These are phyloP conservation scores for Sherardia arvensis DNA, from an alignment of 257 asterid genomes.

Conservation along the genomic window DNA sequence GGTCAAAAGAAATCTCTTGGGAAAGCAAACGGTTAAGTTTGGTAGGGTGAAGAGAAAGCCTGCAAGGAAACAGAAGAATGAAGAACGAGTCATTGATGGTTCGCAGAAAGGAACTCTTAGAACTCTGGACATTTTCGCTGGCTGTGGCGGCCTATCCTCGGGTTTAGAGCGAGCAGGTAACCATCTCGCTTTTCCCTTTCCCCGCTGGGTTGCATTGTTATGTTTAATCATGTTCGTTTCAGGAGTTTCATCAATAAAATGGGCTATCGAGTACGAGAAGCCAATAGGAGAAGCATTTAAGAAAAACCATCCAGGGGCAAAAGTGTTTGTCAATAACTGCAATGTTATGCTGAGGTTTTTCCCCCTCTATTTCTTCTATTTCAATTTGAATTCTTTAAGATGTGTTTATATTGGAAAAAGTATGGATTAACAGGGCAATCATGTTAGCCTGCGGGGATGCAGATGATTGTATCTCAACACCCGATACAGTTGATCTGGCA, in stretches of 20 bases:
- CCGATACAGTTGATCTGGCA: conserved; percentile 14
- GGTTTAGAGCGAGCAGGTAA: conserved; percentile 23
- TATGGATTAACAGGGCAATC: conserved; percentile 12
- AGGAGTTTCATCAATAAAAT: conserved; percentile 17
- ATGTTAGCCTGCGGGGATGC: conserved; percentile 18
- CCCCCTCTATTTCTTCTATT: neutral
- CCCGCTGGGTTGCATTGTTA: too few relatives aligned
- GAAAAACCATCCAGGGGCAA: conserved; percentile 19
- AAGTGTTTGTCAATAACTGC: conserved; percentile 7
- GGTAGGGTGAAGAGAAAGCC: neutral
- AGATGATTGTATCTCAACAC: conserved; percentile 15
- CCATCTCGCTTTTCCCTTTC: neutral
- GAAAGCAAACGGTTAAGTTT: neutral
- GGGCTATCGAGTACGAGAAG: conserved; percentile 21
- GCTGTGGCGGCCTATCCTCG: conserved; percentile 25
- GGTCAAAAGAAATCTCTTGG: neutral
- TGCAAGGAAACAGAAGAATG: neutral
- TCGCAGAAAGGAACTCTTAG: neutral
- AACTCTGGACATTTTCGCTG: conserved; percentile 20
- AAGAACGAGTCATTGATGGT: neutral
- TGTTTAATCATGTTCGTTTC: neutral
- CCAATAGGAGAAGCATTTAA: conserved; percentile 15
- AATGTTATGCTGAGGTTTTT: conserved; percentile 19
- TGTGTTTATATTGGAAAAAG: neutral
- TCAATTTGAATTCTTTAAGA: neutral